A percentile compares a stretch with the other conserved stretches of the same genome.
Evolutionary conservation across 345 rosid genomes (phyloP).

Genomic region (Carallia pectinifolia): DNA sequence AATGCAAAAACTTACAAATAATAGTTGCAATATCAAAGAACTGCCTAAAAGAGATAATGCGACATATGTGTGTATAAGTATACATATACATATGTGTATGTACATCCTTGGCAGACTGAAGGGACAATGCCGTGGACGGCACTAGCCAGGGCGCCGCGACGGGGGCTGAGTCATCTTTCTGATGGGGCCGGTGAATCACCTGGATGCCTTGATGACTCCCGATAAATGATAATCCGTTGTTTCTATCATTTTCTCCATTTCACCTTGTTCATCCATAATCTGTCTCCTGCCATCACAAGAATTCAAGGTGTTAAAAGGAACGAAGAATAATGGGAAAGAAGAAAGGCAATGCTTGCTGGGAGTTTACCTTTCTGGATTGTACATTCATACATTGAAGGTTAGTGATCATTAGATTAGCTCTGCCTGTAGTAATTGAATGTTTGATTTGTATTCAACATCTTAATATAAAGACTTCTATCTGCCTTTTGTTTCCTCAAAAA

Average conservation of each 20-base stretch:
- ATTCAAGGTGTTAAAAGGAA: background rate
- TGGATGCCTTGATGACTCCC: conserved; percentile 52
- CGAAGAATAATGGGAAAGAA: background rate
- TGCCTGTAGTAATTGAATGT: no score
- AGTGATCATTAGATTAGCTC: no score
- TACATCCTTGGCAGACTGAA: conserved; percentile 58
- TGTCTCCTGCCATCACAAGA: conserved; percentile 22
- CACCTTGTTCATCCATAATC: conserved; percentile 29
- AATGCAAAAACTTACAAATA: no score
- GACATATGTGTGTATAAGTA: no score
- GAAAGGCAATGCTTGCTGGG: background rate
- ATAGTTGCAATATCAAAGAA: no score
- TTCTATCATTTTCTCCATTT: conserved; percentile 38
- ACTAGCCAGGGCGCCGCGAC: conserved; percentile 54
- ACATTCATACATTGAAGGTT: conserved; percentile 21
- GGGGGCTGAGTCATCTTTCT: conserved; percentile 31
- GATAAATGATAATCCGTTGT: conserved; percentile 32
- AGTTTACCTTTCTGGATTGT: conserved; percentile 27
- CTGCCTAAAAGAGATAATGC: no score
- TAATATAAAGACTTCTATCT: background rate
- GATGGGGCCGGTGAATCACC: conserved; percentile 44
- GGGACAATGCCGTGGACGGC: conserved; percentile 58
- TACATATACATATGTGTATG: no score
- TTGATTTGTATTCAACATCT: background rate
- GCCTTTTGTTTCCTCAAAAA: background rate